Evolutionary conservation across 805 yeast genomes (phyloP), one percentile per base, ranked within the genome.

Genomic region (Aciculoconidium aculeatum): DNA sequence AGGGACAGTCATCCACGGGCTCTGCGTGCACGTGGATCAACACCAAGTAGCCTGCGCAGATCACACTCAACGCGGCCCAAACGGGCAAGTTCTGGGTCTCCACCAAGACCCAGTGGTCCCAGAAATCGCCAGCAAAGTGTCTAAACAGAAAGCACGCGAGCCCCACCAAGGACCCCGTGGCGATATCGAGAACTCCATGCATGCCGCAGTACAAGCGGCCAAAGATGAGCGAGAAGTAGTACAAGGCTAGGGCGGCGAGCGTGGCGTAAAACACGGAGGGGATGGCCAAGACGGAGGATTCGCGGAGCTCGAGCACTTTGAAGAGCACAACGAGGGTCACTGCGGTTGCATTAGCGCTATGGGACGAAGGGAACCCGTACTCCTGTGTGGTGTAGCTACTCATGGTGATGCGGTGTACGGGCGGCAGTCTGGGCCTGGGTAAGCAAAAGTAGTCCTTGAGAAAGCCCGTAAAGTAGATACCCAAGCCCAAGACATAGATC

Each of bases 171-270:
- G 73, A 57, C 5, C 98, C 98, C 11, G 72, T 49, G 0, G 58
- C 28, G 3, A 92, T 65, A 51, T 92, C 98, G 13, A 82, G 55
- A 36, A 83, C 71, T 3, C 98, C 97, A 58, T 92, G 98, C 98
- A 90, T 90, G 3, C 98, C 98, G 53, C 95, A 87, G 58, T 92
- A 90, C 7, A 90, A 47, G 32, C 98, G 66, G 11, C 98, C 98
- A 36, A 75, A 51, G 1, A 83, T 70, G 36, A 92, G 61, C 6
- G 87, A 74, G 20, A 66, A 35, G 45, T 75, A 77, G 51, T 87
- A 87, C 13, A 72, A 27, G 11, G 44, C 32, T 15, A 67, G 39
- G 10, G 43, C 24, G 28, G 21, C 32, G 23, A 36, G 38, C 22
- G 26, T 21, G 13, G 14, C 42, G 41, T 9, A 53, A 25, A 15